phyloP scores from a whole-genome alignment of 805 yeast genomes.

The Cyberlindnera saturnus region DNA sequence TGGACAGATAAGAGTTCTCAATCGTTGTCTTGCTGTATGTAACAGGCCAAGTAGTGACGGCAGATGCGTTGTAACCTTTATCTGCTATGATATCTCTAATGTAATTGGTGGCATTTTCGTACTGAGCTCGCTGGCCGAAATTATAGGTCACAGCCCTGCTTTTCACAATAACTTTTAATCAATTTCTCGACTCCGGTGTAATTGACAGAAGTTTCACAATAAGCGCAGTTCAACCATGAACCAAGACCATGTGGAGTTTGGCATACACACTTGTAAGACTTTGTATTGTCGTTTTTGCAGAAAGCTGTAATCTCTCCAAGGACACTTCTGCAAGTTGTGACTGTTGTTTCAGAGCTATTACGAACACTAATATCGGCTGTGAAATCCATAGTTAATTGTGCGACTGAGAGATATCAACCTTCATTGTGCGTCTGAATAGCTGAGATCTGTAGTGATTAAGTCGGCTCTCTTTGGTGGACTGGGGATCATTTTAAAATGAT shows the following conservation, averaged over 20 bases:
- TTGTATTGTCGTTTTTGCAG: slow-evolving; percentile 19
- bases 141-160: slow-evolving; percentile 23
- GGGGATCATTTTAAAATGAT: neutral
- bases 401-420: too few species aligned
- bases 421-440: neutral
- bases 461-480: neutral
- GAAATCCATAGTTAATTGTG: neutral
- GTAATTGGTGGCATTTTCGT: slow-evolving; percentile 39
- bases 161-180: slow-evolving; percentile 25
- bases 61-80: slow-evolving; percentile 30
- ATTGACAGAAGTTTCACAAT: slow-evolving; percentile 10
- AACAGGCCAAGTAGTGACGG: slow-evolving; percentile 32
- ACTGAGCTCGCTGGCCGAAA: slow-evolving; percentile 28
- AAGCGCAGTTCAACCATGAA: slow-evolving; percentile 26
- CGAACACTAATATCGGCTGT: slow-evolving; percentile 12
- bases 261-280: slow-evolving; percentile 24
- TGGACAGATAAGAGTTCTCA: slow-evolving; percentile 21
- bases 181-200: slow-evolving; percentile 13
- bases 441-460: too few species aligned
- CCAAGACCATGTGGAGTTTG: slow-evolving; percentile 25
- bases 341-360: slow-evolving; percentile 6
- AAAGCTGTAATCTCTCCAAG: slow-evolving; percentile 18
- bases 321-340: slow-evolving; percentile 23
- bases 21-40: slow-evolving; percentile 23
- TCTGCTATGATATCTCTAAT: slow-evolving; percentile 28